Evolutionary conservation across 179 eudicot species (phyloP), one percentile per base, ranked within the genome.

Genomic region (Spergularia azorica): DNA sequence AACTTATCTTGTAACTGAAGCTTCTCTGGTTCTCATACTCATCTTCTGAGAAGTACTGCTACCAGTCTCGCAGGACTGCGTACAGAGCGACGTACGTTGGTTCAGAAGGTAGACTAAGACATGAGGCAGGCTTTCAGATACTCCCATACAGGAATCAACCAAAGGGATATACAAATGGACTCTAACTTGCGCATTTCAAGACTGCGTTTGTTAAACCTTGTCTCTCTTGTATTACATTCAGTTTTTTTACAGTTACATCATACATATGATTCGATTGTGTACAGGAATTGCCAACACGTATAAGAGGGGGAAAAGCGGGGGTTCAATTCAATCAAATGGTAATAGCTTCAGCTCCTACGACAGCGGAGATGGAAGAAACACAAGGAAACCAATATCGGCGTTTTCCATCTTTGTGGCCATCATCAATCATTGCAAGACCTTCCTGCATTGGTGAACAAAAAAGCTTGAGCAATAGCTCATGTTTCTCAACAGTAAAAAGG

Each of bases 381-480:
- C 99, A 95, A 4, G 95, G 99, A 84, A 95, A 95, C 97, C 98
- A 93, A 74, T 91, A 95, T 48, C 91, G 88, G 0, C 97, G 91
- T 79, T 85, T 91, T n/a, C 98, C 90, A 71, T 95, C 97, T 81
- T 78, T 86, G 80, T 93, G 97, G 41, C 98, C 98, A 73, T 93
- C 97, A 80, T 95, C 99, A 14, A 95, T 91, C 99, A 95, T 93
- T 61, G 99, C 95, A 82, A 95, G 95, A 66, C 95, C 98, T 82
- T 90, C 98, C 98, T 95, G 94, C 64, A 83, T 61, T 69, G 57
- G 72, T 48, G 70, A 85, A 74, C 11, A 58, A 9, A 18, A 72
- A 1, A 26, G 17, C 54, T 51, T 77, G 41, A 76, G 79, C 20
- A 52, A 16, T 55, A 74, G 56, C 5, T 52, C 69, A 63, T 57